Evolutionary conservation across 2,329 filamentous ascomycete genomes (phyloP).

Genomic region (Elsinoe perseae): DNA sequence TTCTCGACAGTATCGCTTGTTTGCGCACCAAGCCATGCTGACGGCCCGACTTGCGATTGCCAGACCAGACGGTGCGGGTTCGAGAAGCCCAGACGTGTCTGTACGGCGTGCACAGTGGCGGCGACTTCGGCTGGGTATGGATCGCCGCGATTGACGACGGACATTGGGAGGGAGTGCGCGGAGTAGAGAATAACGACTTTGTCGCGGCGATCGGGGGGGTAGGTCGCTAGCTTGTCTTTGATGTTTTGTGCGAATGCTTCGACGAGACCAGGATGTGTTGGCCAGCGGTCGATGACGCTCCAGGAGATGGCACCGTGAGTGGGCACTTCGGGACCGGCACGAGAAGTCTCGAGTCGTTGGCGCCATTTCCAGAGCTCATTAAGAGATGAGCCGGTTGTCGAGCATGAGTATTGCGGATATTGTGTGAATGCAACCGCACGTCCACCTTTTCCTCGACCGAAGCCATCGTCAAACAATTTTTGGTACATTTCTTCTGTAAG

Average conservation of each 20-base stretch:
- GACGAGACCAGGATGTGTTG: conserved; percentile 78
- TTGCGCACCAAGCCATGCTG: conserved; percentile 90
- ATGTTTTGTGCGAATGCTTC: conserved; percentile 92
- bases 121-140: conserved; percentile 93
- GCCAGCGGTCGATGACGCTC: conserved; percentile 98
- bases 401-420: conserved; percentile 97
- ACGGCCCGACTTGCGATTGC: conserved; percentile 96
- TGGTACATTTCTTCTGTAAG: conserved; percentile 92
- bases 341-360: conserved; percentile 74
- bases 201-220: conserved; percentile 70
- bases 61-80: conserved; percentile 93
- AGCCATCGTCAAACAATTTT: conserved; percentile 75
- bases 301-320: conserved; percentile 69
- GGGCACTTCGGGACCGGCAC: conserved; percentile 44
- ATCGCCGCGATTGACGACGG: conserved; percentile 91
- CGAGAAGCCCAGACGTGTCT: conserved; percentile 76
- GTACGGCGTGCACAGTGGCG: conserved; percentile 93
- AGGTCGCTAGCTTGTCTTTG: conserved; percentile 72
- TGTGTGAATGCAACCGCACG: conserved; percentile 95
- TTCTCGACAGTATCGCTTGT: conserved; percentile 80
- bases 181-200: conserved; percentile 86
- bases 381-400: conserved; percentile 88
- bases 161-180: conserved; percentile 94
- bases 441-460: conserved; percentile 81
- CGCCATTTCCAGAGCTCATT: conserved; percentile 99